Evolutionary conservation across 257 asterid species (phyloP), one percentile per base, ranked within the genome.

Genomic region (Paraleonurus japonicus): DNA sequence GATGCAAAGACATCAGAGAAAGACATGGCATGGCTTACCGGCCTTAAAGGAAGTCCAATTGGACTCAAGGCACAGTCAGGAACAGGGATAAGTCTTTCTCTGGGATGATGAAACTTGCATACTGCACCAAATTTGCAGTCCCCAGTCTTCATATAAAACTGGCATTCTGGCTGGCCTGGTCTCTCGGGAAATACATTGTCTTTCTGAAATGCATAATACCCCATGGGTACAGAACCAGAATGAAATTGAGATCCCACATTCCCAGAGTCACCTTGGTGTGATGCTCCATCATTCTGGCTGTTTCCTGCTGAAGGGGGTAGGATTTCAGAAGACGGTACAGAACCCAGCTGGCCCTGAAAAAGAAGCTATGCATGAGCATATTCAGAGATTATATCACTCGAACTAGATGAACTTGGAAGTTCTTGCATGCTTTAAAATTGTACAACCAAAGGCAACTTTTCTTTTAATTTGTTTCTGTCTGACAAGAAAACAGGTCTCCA

Each of bases 81-180:
- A 76, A 87, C 88, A 71, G 96, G 96, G 75, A 82, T 65, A 43
- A 81, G 70, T 71, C 97, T 90, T 78, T 89, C 96, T 76, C 88
- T 91, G 20, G 98, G 97, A 76, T 94, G 98, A 79, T 94, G 96
- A 81, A 89, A 94, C 85, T 87, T 94, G 81, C 98, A 94, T 17
- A 85, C 96, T 59, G 95, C 88, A 67, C 97, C 98, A 70, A 89
- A 94, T 78, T 94, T 94, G 83, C 98, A 94, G 73, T 91, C 98
- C 64, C 98, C 98, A 13, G 98, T 94, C 84, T 89, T 94, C 91
- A 94, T 77, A 86, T 94, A 94, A 81, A 90, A 91, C 79, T 86
- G 96, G 84, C 99, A 94, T 80, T 94, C 99, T 0, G 96, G 96
- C 79, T 89, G 93, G 54, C 95, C 98, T 16, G 92, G 98, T 81